Evolutionary conservation across 2,329 filamentous ascomycete species (phyloP).

Genomic region (Nakataea oryzae): DNA sequence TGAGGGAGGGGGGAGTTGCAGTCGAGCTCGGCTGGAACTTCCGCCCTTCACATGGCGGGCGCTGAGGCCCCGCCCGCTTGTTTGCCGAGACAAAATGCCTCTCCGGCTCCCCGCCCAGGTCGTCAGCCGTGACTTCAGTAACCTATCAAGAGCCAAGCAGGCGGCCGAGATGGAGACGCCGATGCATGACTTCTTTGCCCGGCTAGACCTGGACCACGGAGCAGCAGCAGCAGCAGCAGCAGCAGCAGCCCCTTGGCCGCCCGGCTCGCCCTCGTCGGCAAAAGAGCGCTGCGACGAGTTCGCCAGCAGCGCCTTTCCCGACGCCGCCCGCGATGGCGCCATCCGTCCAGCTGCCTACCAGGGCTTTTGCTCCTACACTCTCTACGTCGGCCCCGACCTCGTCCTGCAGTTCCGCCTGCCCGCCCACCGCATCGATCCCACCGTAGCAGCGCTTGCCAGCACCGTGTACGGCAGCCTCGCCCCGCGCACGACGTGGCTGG

Average conservation of each 20-base stretch:
- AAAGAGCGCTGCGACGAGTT: constrained; percentile 4
- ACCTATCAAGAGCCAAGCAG: too few species aligned
- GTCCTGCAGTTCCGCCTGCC: constrained; percentile 38
- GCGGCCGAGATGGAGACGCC: neutral
- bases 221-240: neutral
- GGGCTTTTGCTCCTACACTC: constrained; percentile 42
- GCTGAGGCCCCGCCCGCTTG: neutral
- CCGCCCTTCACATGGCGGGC: neutral
- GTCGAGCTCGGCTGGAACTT: neutral
- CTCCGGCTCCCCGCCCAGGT: too few species aligned
- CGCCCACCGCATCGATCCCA: constrained; percentile 28
- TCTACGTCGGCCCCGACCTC: constrained; percentile 24
- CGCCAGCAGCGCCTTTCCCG: neutral
- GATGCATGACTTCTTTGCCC: neutral
- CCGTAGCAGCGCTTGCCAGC: constrained; percentile 23
- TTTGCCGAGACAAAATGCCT: neutral
- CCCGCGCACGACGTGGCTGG: constrained; percentile 27
- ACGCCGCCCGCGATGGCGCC: neutral
- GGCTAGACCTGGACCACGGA: neutral
- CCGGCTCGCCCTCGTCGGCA: neutral
- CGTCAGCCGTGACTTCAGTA: too few species aligned
- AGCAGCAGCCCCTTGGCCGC: neutral
- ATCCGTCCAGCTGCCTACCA: constrained; percentile 26
- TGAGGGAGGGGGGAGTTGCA: neutral
- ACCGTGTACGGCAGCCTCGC: constrained; percentile 28